These are phyloP conservation scores for Mortierella polycephala DNA, from an alignment of 371 early-diverging fungal species.

Conservation along the genomic window DNA sequence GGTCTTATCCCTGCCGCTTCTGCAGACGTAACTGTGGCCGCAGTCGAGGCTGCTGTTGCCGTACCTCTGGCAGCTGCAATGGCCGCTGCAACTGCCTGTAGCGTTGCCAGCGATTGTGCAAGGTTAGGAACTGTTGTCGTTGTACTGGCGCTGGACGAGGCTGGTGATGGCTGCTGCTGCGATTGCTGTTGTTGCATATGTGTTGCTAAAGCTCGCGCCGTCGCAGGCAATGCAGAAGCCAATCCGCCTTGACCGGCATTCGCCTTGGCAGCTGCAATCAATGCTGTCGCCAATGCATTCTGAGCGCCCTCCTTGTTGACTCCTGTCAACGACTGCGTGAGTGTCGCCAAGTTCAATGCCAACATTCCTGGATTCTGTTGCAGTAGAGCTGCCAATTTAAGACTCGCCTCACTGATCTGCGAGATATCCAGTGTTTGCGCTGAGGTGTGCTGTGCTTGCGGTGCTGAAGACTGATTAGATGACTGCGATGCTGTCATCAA, in stretches of 20 bases:
- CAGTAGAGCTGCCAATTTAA: slow-evolving; percentile 32
- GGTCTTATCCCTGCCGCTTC: slow-evolving; percentile 1
- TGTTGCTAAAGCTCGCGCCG: slow-evolving; percentile 13
- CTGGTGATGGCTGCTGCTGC: slow-evolving; percentile 9
- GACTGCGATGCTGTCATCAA: background rate
- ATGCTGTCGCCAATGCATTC: slow-evolving; percentile 21
- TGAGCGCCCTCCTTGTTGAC: slow-evolving; percentile 41
- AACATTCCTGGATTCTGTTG: slow-evolving; percentile 41
- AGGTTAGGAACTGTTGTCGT: background rate
- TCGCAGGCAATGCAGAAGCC: slow-evolving; percentile 2
- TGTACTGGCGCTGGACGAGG: background rate
- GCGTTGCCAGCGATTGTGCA: slow-evolving; percentile 12
- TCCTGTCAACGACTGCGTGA: slow-evolving; percentile 34
- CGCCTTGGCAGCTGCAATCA: slow-evolving; percentile 38
- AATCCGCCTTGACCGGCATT: slow-evolving; percentile 14
- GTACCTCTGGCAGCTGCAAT: slow-evolving; percentile 18
- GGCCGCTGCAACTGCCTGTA: slow-evolving; percentile 29
- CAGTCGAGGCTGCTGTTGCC: background rate
- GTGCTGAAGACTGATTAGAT: background rate
- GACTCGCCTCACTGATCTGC: slow-evolving; percentile 36
- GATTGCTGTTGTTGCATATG: slow-evolving; percentile 21
- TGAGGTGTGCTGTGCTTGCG: slow-evolving; percentile 3
- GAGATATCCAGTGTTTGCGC: slow-evolving; percentile 20
- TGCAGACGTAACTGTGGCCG: slow-evolving; percentile 4
- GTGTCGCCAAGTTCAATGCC: slow-evolving; percentile 25